These are phyloP conservation scores for Acanthochlamys bracteata DNA, from an alignment of 106 monocot genomes.

Conservation along the genomic window DNA sequence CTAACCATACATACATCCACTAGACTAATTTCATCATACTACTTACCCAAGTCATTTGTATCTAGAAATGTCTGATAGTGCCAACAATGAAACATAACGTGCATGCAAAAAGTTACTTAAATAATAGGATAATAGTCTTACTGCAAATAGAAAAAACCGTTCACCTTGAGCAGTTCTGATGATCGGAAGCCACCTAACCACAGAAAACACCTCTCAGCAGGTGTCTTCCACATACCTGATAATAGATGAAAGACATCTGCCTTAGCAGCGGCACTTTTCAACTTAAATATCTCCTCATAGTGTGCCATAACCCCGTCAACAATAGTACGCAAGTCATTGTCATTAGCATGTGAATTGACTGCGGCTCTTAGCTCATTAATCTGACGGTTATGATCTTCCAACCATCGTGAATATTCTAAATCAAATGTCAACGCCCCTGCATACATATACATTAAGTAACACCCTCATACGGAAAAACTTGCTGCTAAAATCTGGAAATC, in stretches of 20 bases:
- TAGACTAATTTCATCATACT: no score
- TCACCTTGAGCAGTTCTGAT: constrained; percentile 46
- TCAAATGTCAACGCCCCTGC: constrained; percentile 47
- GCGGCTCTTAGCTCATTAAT: constrained; percentile 43
- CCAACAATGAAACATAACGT: no score
- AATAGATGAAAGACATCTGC: constrained; percentile 45
- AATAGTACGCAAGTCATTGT: constrained; percentile 34
- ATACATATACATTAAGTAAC: background rate
- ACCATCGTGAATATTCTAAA: constrained; percentile 44
- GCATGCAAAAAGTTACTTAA: no score
- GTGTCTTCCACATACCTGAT: constrained; percentile 61
- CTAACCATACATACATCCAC: no score
- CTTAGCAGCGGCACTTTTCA: constrained; percentile 39
- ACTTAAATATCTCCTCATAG: constrained; percentile 40
- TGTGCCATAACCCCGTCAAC: constrained; percentile 43
- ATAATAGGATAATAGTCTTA: no score
- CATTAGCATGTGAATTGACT: constrained; percentile 49
- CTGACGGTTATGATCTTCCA: constrained; percentile 52
- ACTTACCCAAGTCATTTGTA: no score
- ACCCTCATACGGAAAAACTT: background rate
- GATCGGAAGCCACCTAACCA: constrained; percentile 49
- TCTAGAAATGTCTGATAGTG: no score
- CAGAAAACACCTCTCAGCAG: constrained; percentile 48
- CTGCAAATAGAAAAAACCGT: background rate
- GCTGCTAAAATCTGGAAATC: background rate